Base-by-base conservation (phyloP, 2,329 filamentous ascomycete species). In the Clonostachys solani region DNA sequence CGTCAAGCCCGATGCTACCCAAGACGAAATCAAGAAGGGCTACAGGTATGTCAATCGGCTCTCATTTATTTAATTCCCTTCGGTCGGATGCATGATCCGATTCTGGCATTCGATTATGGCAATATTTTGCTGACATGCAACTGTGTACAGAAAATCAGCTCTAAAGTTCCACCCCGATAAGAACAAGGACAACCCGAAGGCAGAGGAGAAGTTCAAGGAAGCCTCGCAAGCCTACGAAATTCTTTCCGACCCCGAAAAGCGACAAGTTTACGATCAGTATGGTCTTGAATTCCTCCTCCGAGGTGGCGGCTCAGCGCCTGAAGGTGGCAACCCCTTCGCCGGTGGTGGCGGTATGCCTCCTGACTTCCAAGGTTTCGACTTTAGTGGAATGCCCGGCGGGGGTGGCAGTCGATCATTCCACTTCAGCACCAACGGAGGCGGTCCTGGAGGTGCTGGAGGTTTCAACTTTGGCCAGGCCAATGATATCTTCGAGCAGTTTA, bases 201-300 rank as follows among this genome's bases (percentile, higher is more conserved):
- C 92, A 9, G 77, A 83, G 50, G 94, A 97, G 65, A 96, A 92
- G 70, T 99, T 99, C 78, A 99, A 99, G 73, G 94, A 97, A 67
- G 88, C 91, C 54, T 96, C 91, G 2, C 92, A 97, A 72, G 94
- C 94, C 48, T 99, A 96, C 73, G 94, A 99, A 72, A 95, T 99
- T 57, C 84, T 99, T 4, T 95, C 90, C 51, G 94, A 99, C 60
- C 92, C 92, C 50, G 92, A 97, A 65, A 99, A 97, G 72, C 87
- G 94, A 60, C 94, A 95, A 68, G 85, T 86, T 40, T 99, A 99
- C 66, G 94, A 99, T 65, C 86, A 92, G 63, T 96, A 86, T 67
- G 94, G 94, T 52, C 85, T 97, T 51, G 94, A 97, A 60, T 96
- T 92, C 72, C 79, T 99, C 45, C 77, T 95, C 33, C 86, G 87